Percentiles rank a stretch among this genome's conserved stretches.
phyloP scores from a whole-genome alignment of 305 asterid genomes.

The Fraxinus sp. region DNA sequence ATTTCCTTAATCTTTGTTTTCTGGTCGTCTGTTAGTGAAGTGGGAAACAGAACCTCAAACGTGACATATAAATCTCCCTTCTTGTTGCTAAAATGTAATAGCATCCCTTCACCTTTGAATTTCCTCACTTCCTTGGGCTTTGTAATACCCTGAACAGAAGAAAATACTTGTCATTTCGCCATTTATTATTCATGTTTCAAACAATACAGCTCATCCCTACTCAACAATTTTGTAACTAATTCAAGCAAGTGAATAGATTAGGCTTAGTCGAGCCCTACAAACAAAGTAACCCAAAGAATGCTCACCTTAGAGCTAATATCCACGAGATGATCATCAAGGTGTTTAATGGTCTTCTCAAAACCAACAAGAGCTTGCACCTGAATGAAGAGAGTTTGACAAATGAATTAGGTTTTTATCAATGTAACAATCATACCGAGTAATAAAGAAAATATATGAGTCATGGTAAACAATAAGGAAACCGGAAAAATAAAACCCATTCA shows the following conservation, averaged over 20 bases:
- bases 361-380: conserved; percentile 98
- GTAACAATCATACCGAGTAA: not conserved
- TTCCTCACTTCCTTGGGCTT: conserved; percentile 85
- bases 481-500: not conserved
- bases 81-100: conserved; percentile 72
- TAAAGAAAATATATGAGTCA: not conserved
- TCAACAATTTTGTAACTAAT: not conserved
- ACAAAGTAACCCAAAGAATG: not conserved
- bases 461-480: not conserved
- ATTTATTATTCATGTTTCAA: not conserved
- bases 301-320: conserved; percentile 81
- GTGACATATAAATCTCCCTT: conserved; percentile 75
- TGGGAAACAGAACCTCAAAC: conserved; percentile 86
- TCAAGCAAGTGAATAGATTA: not conserved
- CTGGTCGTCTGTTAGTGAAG: conserved; percentile 66
- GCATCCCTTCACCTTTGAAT: conserved; percentile 92
- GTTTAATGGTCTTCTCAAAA: conserved; percentile 79
- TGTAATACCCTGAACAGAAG: conserved; percentile 58
- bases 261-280: not conserved
- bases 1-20: conserved; percentile 68
- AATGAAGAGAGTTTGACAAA: not conserved
- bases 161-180: not conserved
- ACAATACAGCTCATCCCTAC: not conserved
- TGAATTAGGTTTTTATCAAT: not conserved
- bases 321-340: conserved; percentile 83